Evolutionary conservation across 2,329 filamentous ascomycete species (phyloP).

Genomic region (Penicillium occitanis): DNA sequence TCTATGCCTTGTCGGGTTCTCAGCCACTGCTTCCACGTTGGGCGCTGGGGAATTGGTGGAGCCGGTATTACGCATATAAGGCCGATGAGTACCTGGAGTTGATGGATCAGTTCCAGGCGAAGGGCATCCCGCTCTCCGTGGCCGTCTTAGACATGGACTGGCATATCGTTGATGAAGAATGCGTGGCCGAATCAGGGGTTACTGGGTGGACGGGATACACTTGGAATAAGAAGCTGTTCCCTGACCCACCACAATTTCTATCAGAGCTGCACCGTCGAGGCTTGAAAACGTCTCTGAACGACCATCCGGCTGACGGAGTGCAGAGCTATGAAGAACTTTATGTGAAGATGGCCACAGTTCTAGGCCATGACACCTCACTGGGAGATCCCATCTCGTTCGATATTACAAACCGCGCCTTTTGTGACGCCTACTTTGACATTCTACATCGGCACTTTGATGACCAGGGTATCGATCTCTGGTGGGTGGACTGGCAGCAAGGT

Average conservation of each 20-base stretch:
- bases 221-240: constrained; percentile 61
- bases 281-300: constrained; percentile 59
- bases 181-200: constrained; percentile 34
- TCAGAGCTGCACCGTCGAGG: constrained; percentile 52
- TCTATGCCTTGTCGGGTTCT: constrained; percentile 57
- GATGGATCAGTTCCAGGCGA: constrained; percentile 55
- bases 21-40: constrained; percentile 59
- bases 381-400: constrained; percentile 58
- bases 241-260: constrained; percentile 55
- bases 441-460: constrained; percentile 58
- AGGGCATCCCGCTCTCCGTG: constrained; percentile 58
- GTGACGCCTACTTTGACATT: constrained; percentile 60
- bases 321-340: constrained; percentile 59
- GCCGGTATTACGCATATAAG: constrained; percentile 60
- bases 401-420: constrained; percentile 53
- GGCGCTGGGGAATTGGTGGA: constrained; percentile 66
- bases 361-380: constrained; percentile 53
- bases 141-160: constrained; percentile 67
- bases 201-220: constrained; percentile 64
- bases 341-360: constrained; percentile 52
- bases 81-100: constrained; percentile 57
- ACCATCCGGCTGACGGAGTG: constrained; percentile 62
- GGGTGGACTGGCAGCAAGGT: constrained; percentile 69
- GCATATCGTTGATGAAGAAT: constrained; percentile 56
- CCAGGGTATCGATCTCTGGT: constrained; percentile 63